phyloP scores from a whole-genome alignment of 1,284 basidiomycete species.

The Phellinidium pouzarii region DNA sequence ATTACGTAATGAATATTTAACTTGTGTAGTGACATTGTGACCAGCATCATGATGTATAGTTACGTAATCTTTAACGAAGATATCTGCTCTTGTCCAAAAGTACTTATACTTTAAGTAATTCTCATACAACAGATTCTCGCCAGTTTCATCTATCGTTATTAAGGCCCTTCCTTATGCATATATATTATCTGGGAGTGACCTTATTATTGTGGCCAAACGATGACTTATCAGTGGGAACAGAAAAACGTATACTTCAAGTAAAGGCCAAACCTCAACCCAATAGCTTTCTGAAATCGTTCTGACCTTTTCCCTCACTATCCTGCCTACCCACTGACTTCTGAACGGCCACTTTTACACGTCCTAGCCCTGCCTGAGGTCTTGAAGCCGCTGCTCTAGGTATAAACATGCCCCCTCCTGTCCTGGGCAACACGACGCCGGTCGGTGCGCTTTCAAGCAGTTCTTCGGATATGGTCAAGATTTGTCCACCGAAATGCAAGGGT shows the following conservation, averaged over 20 bases:
- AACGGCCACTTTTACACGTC: constrained; percentile 25
- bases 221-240: no score
- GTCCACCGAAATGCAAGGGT: constrained; percentile 60
- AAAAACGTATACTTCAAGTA: neutral
- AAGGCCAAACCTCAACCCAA: constrained; percentile 32
- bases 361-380: constrained; percentile 63
- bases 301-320: constrained; percentile 46
- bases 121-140: no score
- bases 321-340: neutral
- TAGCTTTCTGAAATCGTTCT: constrained; percentile 81
- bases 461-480: constrained; percentile 48
- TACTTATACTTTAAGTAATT: no score
- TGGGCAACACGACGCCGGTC: constrained; percentile 24
- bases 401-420: constrained; percentile 43
- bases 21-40: no score
- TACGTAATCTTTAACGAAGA: no score
- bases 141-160: no score
- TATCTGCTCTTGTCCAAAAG: no score
- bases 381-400: constrained; percentile 58
- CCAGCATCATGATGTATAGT: no score
- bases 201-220: no score
- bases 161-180: no score
- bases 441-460: constrained; percentile 35
- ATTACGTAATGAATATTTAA: no score
- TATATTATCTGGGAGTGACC: no score